phyloP scores from a whole-genome alignment of 2,329 filamentous ascomycete genomes.

The Aspergillus tanneri region DNA sequence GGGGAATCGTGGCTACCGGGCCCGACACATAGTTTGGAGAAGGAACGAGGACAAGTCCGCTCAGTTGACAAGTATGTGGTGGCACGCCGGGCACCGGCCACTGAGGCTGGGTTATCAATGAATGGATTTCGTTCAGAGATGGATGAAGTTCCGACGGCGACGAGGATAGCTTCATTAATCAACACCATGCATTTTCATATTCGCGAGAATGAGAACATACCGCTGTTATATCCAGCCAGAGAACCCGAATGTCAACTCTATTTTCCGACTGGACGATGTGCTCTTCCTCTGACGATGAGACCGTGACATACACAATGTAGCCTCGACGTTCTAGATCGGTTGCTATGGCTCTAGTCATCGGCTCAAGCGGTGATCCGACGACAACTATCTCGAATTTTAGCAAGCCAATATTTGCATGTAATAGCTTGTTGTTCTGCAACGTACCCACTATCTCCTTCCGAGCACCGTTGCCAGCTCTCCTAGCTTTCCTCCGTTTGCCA shows the following conservation, averaged over 20 bases:
- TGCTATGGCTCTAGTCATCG: constrained; percentile 77
- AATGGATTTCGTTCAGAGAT: constrained; percentile 70
- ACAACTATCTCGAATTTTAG: constrained; percentile 58
- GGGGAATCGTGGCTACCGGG: constrained; percentile 79
- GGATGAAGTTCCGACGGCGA: constrained; percentile 56
- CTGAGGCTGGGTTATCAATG: constrained; percentile 71
- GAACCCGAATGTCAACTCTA: constrained; percentile 76
- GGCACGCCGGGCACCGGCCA: constrained; percentile 73
- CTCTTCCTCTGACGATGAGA: constrained; percentile 82
- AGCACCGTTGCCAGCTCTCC: constrained; percentile 76
- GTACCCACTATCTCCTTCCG: constrained; percentile 74
- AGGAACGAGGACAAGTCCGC: constrained; percentile 79
- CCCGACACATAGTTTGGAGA: constrained; percentile 74
- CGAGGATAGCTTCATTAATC: constrained; percentile 55
- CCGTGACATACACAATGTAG: constrained; percentile 90
- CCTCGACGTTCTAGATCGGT: constrained; percentile 86
- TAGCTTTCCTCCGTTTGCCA: constrained; percentile 69
- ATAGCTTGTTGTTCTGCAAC: constrained; percentile 18
- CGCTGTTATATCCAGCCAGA: constrained; percentile 74
- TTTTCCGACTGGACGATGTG: constrained; percentile 71
- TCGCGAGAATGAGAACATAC: constrained; percentile 23
- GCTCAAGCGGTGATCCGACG: constrained; percentile 81
- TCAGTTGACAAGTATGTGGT: constrained; percentile 72
- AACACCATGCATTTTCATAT: constrained; percentile 8
- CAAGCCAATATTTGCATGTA: constrained; percentile 10